phyloP scores from a whole-genome alignment of 352 stramenopile genomes.

The Thalassiosira pacifica region DNA sequence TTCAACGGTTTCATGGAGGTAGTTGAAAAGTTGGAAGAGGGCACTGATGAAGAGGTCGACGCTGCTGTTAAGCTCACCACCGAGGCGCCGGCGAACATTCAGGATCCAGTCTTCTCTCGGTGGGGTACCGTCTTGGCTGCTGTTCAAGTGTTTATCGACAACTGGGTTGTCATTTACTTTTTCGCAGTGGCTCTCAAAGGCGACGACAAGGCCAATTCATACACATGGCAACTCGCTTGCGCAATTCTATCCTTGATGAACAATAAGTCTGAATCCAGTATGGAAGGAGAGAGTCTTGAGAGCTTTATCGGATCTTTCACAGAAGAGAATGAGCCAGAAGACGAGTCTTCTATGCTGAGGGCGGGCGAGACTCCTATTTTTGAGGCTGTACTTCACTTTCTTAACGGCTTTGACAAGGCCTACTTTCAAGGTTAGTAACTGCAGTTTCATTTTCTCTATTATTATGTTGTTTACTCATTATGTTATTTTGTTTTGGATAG shows the following conservation, averaged over 20 bases:
- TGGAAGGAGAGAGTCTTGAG: slow-evolving; percentile 1
- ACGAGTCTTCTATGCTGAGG: slow-evolving; percentile 20
- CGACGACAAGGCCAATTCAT: background rate
- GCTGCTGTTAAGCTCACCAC: background rate
- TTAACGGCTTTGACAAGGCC: slow-evolving; percentile 20
- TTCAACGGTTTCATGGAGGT: slow-evolving; percentile 8
- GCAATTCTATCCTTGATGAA: slow-evolving; percentile 42
- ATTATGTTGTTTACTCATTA: too few species aligned
- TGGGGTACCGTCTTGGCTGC: slow-evolving; percentile 20
- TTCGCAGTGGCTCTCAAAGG: slow-evolving; percentile 26
- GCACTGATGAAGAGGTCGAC: background rate
- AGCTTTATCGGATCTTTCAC: slow-evolving; percentile 5
- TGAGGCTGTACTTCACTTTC: slow-evolving; percentile 14
- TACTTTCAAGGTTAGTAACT: slow-evolving; percentile 13
- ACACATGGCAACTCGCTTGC: slow-evolving; percentile 6
- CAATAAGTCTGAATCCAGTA: background rate
- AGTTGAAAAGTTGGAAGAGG: slow-evolving; percentile 13
- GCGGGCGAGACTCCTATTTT: slow-evolving; percentile 18
- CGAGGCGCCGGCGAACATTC: slow-evolving; percentile 19
- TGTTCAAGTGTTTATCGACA: slow-evolving; percentile 7
- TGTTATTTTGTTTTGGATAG: too few species aligned
- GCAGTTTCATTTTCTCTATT: too few species aligned
- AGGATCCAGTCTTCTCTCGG: slow-evolving; percentile 24
- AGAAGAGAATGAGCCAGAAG: background rate
- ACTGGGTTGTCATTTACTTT: slow-evolving; percentile 28